These are phyloP conservation scores for Lophiostoma macrostomum DNA, from an alignment of 495 filamentous ascomycete genomes.

Conservation along the genomic window DNA sequence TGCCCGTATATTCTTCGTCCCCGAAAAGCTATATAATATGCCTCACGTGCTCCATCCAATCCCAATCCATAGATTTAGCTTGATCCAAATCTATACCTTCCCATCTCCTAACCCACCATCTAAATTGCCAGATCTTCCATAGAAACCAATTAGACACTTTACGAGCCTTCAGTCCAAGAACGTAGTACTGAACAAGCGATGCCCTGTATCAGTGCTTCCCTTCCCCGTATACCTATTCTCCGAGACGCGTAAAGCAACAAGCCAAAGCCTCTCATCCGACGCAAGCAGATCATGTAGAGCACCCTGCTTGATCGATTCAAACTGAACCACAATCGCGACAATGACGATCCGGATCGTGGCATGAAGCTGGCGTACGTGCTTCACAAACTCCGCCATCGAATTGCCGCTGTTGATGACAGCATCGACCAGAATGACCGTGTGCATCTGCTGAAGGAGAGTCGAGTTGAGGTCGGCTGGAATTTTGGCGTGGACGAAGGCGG, in stretches of 20 bases:
- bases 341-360: constrained; percentile 51
- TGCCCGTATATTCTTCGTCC: no score
- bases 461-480: constrained; percentile 46
- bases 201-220: constrained; percentile 56
- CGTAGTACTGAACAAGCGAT: constrained; percentile 56
- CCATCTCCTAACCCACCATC: no score
- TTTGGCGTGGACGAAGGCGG: constrained; percentile 57
- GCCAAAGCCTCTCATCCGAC: constrained; percentile 31
- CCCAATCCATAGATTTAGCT: no score
- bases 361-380: constrained; percentile 48
- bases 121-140: no score
- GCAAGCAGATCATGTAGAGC: background rate
- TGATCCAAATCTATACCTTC: no score
- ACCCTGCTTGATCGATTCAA: constrained; percentile 33
- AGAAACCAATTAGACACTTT: no score
- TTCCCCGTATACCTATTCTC: constrained; percentile 55
- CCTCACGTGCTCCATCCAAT: no score
- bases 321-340: constrained; percentile 57
- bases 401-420: constrained; percentile 61
- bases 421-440: constrained; percentile 49
- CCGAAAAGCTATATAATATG: no score
- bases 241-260: constrained; percentile 57
- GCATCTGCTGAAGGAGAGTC: no score
- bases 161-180: no score
- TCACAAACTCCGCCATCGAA: constrained; percentile 53